Conservation (phyloP, 2,329 filamentous ascomycete species). For the Cladobotryum mycophilum region DNA sequence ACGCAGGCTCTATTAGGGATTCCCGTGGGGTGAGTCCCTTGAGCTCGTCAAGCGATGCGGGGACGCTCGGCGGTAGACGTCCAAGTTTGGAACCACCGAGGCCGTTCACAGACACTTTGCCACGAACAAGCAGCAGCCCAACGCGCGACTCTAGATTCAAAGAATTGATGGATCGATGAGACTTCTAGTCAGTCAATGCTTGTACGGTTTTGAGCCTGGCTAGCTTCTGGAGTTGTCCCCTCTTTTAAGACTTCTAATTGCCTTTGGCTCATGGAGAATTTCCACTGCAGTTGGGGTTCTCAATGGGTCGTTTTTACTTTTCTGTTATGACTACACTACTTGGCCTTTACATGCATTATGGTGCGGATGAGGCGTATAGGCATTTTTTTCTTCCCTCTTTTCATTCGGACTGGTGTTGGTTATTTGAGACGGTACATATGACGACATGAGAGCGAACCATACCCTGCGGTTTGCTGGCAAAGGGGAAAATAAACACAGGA, state of each 20-base stretch:
- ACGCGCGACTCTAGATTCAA: conserved; percentile 52
- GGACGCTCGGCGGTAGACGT: conserved; percentile 6
- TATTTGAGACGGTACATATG: no score
- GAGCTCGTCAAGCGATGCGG: conserved; percentile 15
- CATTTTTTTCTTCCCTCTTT: no score
- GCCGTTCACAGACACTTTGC: conserved; percentile 26
- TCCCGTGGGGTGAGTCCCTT: conserved; percentile 33
- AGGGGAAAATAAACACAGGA: no score
- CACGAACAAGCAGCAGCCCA: conserved; percentile 43
- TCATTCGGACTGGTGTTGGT: no score
- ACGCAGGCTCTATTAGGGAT: conserved; percentile 17
- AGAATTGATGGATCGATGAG: conserved; percentile 43
- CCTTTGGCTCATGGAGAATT: no score
- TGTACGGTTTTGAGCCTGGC: neutral
- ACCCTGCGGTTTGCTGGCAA: no score
- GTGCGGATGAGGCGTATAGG: no score
- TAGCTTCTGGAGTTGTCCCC: neutral
- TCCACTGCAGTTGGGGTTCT: no score
- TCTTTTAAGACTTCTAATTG: neutral
- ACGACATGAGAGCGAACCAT: no score
- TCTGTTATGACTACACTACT: no score
- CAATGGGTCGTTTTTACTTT: no score
- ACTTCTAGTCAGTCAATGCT: neutral
- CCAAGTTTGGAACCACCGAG: conserved; percentile 32
- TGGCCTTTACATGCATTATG: no score